phyloP scores from a whole-genome alignment of 1,139 yeast species.

The Zygotorulaspora mrakii region DNA sequence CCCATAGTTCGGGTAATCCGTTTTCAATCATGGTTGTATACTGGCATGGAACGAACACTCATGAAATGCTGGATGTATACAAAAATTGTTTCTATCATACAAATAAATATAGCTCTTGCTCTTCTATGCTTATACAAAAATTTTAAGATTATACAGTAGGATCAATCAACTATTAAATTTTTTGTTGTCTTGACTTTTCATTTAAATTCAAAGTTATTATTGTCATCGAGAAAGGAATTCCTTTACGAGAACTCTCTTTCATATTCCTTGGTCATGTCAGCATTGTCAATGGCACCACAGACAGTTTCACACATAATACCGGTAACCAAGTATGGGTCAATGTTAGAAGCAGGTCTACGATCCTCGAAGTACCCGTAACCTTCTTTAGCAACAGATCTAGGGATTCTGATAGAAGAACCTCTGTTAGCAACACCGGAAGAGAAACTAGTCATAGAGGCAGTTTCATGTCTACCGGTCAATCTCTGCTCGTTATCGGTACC shows the following conservation, averaged over 20 bases:
- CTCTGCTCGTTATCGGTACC: conserved; percentile 94
- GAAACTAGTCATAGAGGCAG: conserved; percentile 88
- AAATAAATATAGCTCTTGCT: not conserved
- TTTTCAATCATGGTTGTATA: too few species aligned
- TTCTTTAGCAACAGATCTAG: conserved; percentile 97
- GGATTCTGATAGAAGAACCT: conserved; percentile 98
- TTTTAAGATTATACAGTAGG: not conserved
- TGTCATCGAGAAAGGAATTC: not conserved
- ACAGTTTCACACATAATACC: conserved; percentile 98
- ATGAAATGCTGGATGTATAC: too few species aligned
- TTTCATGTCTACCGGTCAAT: conserved; percentile 97
- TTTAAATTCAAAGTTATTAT: too few species aligned
- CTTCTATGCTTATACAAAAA: too few species aligned
- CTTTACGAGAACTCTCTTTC: conserved; percentile 56
- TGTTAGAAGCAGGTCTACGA: conserved; percentile 99
- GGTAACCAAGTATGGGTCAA: conserved; percentile 96
- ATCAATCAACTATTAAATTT: not conserved
- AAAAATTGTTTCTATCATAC: too few species aligned
- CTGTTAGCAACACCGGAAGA: conserved; percentile 99
- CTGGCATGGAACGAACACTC: too few species aligned
- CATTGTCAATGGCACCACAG: conserved; percentile 92
- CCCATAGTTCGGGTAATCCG: conserved; percentile 5
- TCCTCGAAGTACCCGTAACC: conserved; percentile 98
- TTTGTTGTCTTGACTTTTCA: too few species aligned
- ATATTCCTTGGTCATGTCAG: conserved; percentile 88